Base-by-base conservation (phyloP, 2,329 filamentous ascomycete species). In the Ciborinia camelliae region DNA sequence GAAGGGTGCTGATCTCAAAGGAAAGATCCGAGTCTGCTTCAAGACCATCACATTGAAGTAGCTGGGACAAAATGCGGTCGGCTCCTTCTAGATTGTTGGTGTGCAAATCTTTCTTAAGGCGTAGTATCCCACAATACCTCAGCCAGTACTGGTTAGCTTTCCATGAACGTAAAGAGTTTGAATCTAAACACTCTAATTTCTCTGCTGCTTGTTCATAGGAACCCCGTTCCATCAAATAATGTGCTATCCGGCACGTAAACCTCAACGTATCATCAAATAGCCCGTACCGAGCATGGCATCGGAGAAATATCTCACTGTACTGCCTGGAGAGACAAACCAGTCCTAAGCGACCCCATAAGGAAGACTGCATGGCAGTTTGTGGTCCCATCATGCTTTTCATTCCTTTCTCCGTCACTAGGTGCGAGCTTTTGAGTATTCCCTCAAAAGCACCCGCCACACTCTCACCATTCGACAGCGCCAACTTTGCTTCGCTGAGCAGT, bases 401-500 rank as follows among this genome's bases (percentile, higher is more conserved):
- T 68, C 90, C 87, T 70, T 89, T 89, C 64, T 88, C 87, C n/a
- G 93, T 82, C 67, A 92, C 89, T 35, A 97, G 79, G 71, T 95
- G 90, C 0, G 90, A 91, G 68, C 91, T 90, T 73, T 92, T 89
- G n/a, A 90, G 84, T 67, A 97, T 84, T 69, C 88, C 85, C 74
- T 97, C 92, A 61, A 95, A 81, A 1, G 90, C 87, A 8, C 78
- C 80, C 4, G 82, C 80, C 55, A 84, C 75, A 73, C 88, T 83
- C 77, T 86, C 85, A 12, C 92, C 92, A 72, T 87, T 89, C 62
- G 86, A 83, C 64, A 97, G 81, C 26, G 85, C 85, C 50, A 96
- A 79, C 74, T 93, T 96, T 3, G 92, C 91, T 76, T 98, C 93
- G 71, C 89, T 92, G 62, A 97, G 81, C 18, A 97, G 79, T 1